Conservation (phyloP, 23 red algal genomes). For the Chondrus crispus region DNA sequence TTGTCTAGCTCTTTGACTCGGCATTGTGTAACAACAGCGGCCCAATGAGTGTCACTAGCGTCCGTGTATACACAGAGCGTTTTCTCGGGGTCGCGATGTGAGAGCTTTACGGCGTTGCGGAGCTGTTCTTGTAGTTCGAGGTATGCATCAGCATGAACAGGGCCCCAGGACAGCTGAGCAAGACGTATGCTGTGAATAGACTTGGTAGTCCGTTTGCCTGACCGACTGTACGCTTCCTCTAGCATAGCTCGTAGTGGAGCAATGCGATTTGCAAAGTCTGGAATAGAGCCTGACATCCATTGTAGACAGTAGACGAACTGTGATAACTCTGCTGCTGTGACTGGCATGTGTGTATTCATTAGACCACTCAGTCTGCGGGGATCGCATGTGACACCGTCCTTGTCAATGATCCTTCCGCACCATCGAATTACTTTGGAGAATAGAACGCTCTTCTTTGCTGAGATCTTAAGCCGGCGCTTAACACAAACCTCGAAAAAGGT, state of each 20-base stretch:
- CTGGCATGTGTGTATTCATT: background rate
- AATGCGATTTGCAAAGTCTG: background rate
- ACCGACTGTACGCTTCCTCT: background rate
- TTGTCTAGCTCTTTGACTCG: background rate
- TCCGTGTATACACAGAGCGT: background rate
- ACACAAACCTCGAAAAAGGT: conserved; percentile 21
- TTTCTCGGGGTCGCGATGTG: background rate
- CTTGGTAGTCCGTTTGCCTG: background rate
- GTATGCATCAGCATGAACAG: background rate
- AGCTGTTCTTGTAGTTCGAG: background rate
- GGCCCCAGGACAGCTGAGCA: background rate
- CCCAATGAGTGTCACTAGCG: background rate
- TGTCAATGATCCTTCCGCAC: conserved; percentile 33
- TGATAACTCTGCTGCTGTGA: background rate
- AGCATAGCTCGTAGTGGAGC: background rate
- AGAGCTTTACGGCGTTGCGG: background rate
- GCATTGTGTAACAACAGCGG: background rate
- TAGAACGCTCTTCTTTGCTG: background rate
- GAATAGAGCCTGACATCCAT: background rate
- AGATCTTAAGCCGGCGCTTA: background rate
- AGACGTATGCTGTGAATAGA: background rate
- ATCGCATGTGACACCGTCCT: background rate
- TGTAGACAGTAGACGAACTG: background rate
- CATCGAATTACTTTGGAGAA: background rate
- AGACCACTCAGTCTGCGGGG: background rate